phyloP scores from a whole-genome alignment of 2,329 filamentous ascomycete genomes.

The Fusarium compactum region DNA sequence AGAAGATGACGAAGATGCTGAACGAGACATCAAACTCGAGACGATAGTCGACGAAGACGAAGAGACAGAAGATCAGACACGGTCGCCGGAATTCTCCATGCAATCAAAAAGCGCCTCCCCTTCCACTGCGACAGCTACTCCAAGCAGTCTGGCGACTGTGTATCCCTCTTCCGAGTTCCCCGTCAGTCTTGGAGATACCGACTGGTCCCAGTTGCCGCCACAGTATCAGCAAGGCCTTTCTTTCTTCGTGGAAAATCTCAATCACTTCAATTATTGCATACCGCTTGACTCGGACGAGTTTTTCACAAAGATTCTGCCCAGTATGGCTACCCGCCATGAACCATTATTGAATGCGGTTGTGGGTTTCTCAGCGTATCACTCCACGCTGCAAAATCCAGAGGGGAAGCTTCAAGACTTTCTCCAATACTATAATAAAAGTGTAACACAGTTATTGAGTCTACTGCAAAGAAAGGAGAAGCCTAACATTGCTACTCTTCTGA shows the following conservation, averaged over 20 bases:
- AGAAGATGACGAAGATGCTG: conserved; percentile 61
- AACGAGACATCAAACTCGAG: conserved; percentile 60
- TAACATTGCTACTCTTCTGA: conserved; percentile 80
- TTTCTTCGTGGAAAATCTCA: conserved; percentile 83
- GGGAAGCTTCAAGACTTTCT: conserved; percentile 86
- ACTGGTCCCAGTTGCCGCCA: conserved; percentile 70
- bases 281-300: conserved; percentile 79
- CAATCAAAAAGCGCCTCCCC: conserved; percentile 64
- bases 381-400: conserved; percentile 75
- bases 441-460: conserved; percentile 78
- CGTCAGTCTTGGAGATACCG: conserved; percentile 49
- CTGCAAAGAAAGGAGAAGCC: conserved; percentile 78
- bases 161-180: conserved; percentile 47
- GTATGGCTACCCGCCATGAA: conserved; percentile 78
- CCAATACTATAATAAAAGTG: conserved; percentile 89
- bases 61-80: conserved; percentile 50
- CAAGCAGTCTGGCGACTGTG: conserved; percentile 48
- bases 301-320: conserved; percentile 77
- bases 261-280: conserved; percentile 84
- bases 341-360: conserved; percentile 87
- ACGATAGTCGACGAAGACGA: conserved; percentile 69
- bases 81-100: conserved; percentile 44
- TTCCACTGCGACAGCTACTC: conserved; percentile 60
- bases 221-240: conserved; percentile 83
- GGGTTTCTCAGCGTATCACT: conserved; percentile 89